Evolutionary conservation across 148 eudicot species (phyloP), one percentile per base, ranked within the genome.

Genomic region (Rhododendron henanense): DNA sequence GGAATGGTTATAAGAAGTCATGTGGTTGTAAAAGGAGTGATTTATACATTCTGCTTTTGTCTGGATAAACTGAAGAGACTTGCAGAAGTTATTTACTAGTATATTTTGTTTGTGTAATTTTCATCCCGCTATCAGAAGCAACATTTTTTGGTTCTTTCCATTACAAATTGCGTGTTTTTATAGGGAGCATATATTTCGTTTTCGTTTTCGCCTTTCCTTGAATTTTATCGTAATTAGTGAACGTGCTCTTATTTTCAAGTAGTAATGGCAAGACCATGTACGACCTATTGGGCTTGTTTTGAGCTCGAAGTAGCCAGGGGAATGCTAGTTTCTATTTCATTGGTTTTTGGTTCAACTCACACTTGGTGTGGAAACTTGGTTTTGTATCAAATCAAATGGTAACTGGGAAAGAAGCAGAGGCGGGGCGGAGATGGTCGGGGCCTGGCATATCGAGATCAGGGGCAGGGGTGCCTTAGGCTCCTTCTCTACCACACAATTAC

Each of bases 11-110:
- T 67, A 23, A 19, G 50, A 47, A 28, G 53, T 8, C 59, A 18
- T 45, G 85, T 41, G 45, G 45, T 25, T 69, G 67, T 69, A 45
- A 45, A 53, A 41, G 39, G 85, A 65, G 76, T 83, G 19, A 81
- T 81, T 11, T 71, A 33, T 5, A 33, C 67, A 48, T 14, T 15
- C 39, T 47, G n/a, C 33, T 41, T 28, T 41, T 47, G 80, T 84
- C 45, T 83, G 47, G 47, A 41, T 82, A 82, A 41, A 51, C n/a
- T 23, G 69, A 50, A 41, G 84, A 37, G 48, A 61, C 48, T 59
- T 45, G 28, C 73, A 18, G 75, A 51, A 35, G 37, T 21, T 7
- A 82, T 5, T 75, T 19, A 41, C 45, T 37, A 31, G 31, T 31
- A 1, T 37, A 61, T n/a, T 21, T 63, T 82, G 35, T 25, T 82